Conservation (phyloP, 2,329 filamentous ascomycete species). For the Neospermospora avenae region DNA sequence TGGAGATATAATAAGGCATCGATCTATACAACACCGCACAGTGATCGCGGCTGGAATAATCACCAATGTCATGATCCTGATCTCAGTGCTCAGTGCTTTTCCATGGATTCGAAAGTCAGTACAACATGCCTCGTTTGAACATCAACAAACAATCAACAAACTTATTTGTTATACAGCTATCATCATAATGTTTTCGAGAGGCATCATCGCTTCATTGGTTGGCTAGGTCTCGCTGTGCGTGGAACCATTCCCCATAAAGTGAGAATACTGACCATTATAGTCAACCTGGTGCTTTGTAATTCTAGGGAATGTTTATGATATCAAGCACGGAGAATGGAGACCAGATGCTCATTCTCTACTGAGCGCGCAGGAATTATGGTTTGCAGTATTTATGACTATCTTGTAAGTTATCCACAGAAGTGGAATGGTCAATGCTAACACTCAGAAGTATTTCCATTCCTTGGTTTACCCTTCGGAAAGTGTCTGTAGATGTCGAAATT, state of each 20-base stretch:
- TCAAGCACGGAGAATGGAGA: constrained; percentile 37
- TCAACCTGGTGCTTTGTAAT: constrained; percentile 41
- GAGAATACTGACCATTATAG: constrained; percentile 24
- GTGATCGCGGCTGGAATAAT: constrained; percentile 40
- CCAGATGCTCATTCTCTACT: constrained; percentile 36
- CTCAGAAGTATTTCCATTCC: constrained; percentile 38
- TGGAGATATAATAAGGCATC: constrained; percentile 38
- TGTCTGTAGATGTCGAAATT: constrained; percentile 41
- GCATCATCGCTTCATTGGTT: constrained; percentile 43
- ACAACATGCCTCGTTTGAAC: background rate
- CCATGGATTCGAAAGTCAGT: constrained; percentile 43
- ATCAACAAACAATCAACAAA: too few relatives aligned
- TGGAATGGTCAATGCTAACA: constrained; percentile 18
- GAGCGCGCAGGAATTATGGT: constrained; percentile 41
- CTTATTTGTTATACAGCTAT: constrained; percentile 32
- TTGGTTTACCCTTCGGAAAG: constrained; percentile 40
- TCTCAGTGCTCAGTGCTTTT: constrained; percentile 40
- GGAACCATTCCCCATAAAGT: background rate
- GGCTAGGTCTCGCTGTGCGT: constrained; percentile 40
- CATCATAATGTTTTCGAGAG: constrained; percentile 43
- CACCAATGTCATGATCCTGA: constrained; percentile 39
- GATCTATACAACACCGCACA: constrained; percentile 34
- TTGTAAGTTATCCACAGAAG: constrained; percentile 32
- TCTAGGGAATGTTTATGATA: constrained; percentile 40
- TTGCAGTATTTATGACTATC: constrained; percentile 41